Conservation (phyloP, 768 basidiomycete species). For the Tricholoma sp. region DNA sequence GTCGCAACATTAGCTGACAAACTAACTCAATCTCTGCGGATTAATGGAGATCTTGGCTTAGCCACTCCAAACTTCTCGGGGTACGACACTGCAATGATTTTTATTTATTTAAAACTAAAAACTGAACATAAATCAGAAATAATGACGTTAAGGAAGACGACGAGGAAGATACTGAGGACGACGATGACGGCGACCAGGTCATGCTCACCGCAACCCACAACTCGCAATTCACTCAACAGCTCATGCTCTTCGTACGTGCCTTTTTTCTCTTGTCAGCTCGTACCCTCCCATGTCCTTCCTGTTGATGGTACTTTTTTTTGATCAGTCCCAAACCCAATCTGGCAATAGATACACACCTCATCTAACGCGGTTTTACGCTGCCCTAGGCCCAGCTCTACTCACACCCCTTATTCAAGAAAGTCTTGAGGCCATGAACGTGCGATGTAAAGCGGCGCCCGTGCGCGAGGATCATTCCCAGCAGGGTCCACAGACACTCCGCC, state of each 20-base stretch:
- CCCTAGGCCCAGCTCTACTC: slow-evolving; percentile 48
- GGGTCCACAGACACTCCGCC: slow-evolving; percentile 21
- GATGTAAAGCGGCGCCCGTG: slow-evolving; percentile 38
- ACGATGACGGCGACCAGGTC: slow-evolving; percentile 53
- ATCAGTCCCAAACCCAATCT: slow-evolving; percentile 76
- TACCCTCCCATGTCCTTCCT: not conserved
- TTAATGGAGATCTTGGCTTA: slow-evolving; percentile 69
- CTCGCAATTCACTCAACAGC: slow-evolving; percentile 75
- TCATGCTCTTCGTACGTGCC: slow-evolving; percentile 76
- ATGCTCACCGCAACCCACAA: slow-evolving; percentile 52
- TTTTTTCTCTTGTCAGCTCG: not conserved
- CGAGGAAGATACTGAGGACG: too few species aligned
- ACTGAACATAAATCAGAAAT: not conserved
- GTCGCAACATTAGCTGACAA: slow-evolving; percentile 56
- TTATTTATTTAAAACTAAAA: too few species aligned
- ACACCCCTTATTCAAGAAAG: slow-evolving; percentile 49
- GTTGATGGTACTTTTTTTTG: not conserved
- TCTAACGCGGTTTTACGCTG: slow-evolving; percentile 78
- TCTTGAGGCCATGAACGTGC: slow-evolving; percentile 43
- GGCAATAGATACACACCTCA: slow-evolving; percentile 70
- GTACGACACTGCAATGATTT: slow-evolving; percentile 22
- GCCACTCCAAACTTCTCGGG: slow-evolving; percentile 50
- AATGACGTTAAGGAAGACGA: too few species aligned
- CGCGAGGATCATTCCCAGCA: slow-evolving; percentile 10
- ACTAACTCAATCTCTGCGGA: slow-evolving; percentile 62